Conservation (phyloP, 2,329 filamentous ascomycete genomes). For the Phialophora chinensis region DNA sequence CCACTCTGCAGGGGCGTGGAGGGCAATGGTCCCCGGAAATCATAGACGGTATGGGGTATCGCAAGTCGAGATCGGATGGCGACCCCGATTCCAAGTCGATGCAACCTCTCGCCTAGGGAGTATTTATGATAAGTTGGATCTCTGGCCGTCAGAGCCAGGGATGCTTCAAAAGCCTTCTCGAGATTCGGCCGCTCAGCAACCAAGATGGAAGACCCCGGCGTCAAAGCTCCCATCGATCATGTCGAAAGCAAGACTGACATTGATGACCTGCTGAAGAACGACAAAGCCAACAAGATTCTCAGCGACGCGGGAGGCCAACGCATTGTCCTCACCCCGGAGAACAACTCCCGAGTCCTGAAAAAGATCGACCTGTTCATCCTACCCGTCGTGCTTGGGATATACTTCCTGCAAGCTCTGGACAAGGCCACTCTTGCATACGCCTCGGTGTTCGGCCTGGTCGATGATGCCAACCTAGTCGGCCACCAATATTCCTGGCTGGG, state of each 20-base stretch:
- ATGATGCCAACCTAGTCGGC: constrained; percentile 63
- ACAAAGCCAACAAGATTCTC: constrained; percentile 59
- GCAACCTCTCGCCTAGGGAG: constrained; percentile 17
- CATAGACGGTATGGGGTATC: constrained; percentile 1
- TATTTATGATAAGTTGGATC: constrained; percentile 20
- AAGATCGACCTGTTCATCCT: constrained; percentile 60
- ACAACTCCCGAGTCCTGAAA: constrained; percentile 59
- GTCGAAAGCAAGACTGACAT: constrained; percentile 24
- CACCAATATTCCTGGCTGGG: constrained; percentile 62
- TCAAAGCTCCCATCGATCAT: constrained; percentile 29
- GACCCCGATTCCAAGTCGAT: constrained; percentile 10
- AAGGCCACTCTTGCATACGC: constrained; percentile 61
- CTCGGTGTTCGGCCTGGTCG: constrained; percentile 67
- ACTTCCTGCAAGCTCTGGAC: constrained; percentile 68
- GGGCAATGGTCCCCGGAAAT: neutral
- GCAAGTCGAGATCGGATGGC: constrained; percentile 10
- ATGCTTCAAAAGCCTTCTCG: neutral
- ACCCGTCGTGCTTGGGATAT: constrained; percentile 64
- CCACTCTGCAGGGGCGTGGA: neutral
- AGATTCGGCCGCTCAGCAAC: neutral
- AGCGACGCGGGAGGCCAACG: constrained; percentile 53
- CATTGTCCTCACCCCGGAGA: constrained; percentile 58
- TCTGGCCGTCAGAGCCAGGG: neutral
- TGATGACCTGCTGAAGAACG: constrained; percentile 41
- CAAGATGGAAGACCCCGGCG: constrained; percentile 22